phyloP scores from a whole-genome alignment of 1,284 basidiomycete genomes.

The Tilletia walkeri region DNA sequence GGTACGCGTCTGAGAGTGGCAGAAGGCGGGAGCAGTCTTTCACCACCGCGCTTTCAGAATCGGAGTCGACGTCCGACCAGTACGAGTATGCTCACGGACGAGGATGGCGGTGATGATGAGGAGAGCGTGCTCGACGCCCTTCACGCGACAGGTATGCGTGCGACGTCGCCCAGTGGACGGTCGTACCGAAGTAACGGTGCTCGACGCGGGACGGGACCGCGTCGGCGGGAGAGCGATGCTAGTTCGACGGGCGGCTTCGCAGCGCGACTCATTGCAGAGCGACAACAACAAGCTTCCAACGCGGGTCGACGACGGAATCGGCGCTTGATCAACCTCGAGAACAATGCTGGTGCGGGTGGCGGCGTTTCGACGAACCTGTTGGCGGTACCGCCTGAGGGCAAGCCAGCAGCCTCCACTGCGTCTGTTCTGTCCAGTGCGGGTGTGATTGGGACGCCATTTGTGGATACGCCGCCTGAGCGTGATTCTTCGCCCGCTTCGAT shows the following conservation, averaged over 20 bases:
- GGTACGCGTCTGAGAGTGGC: not conserved
- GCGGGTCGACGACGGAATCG: not conserved
- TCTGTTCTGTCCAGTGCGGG: not conserved
- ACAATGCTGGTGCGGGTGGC: slow-evolving; percentile 6
- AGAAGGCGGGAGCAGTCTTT: not conserved
- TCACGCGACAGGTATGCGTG: not conserved
- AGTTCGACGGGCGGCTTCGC: slow-evolving; percentile 17
- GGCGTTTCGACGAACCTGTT: not conserved
- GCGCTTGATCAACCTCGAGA: slow-evolving; percentile 6
- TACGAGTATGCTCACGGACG: not conserved
- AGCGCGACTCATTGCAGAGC: slow-evolving; percentile 3
- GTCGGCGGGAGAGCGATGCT: slow-evolving; percentile 9
- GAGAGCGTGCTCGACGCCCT: not conserved
- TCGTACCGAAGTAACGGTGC: not conserved
- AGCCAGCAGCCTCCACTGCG: not conserved
- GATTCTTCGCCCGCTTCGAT: not conserved
- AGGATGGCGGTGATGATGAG: slow-evolving; percentile 2
- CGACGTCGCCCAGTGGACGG: not conserved
- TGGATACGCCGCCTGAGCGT: not conserved
- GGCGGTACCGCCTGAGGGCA: not conserved
- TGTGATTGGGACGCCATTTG: not conserved
- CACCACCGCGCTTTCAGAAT: not conserved
- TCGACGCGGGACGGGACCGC: not conserved
- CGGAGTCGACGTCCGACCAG: not conserved
- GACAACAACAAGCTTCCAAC: not conserved